Conservation (phyloP, 495 filamentous ascomycete genomes). For the Podospora tetraspora region DNA sequence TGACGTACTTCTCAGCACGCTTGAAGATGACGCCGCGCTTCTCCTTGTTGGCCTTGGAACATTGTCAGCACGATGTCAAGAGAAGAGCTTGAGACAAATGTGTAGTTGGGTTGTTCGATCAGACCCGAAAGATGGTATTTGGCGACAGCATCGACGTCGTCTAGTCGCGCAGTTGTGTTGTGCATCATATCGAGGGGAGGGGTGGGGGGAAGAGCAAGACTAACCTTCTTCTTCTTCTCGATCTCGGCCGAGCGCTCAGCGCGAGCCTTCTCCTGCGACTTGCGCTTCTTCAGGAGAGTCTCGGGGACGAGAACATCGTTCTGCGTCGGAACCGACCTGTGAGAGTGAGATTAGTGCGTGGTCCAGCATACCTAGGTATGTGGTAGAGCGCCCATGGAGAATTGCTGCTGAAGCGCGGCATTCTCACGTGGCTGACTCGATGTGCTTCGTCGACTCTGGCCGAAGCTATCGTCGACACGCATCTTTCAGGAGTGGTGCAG, state of each 20-base stretch:
- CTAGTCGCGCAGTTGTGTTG: conserved; percentile 85
- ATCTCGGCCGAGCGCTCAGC: conserved; percentile 75
- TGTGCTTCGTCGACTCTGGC: conserved; percentile 30
- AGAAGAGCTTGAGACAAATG: conserved; percentile 4
- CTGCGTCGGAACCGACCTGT: conserved; percentile 77
- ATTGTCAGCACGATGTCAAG: conserved; percentile 36
- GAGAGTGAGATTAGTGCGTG: conserved; percentile 56
- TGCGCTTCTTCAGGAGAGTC: conserved; percentile 99
- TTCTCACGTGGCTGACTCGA: conserved; percentile 89
- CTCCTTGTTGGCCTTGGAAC: conserved; percentile 79
- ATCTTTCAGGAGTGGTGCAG: conserved; percentile 8
- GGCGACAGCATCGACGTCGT: conserved; percentile 90
- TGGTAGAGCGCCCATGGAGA: conserved; percentile 80
- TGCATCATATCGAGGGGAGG: conserved; percentile 46
- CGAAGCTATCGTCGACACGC: conserved; percentile 26
- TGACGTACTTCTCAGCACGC: conserved; percentile 98
- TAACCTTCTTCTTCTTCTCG: conserved; percentile 83
- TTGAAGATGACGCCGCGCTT: conserved; percentile 98
- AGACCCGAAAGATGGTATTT: conserved; percentile 99
- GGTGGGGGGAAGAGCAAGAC: conserved; percentile 37
- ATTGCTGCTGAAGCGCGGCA: conserved; percentile 81
- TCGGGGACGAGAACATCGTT: conserved; percentile 94
- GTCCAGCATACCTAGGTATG: conserved; percentile 57
- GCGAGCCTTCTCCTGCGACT: conserved; percentile 96
- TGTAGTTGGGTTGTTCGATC: conserved; percentile 46